Percentiles rank a stretch among this genome's conserved stretches.
Evolutionary conservation across 228 moss, liverwort and hornwort species (phyloP).

Genomic region (Sphagnum magellanicum): DNA sequence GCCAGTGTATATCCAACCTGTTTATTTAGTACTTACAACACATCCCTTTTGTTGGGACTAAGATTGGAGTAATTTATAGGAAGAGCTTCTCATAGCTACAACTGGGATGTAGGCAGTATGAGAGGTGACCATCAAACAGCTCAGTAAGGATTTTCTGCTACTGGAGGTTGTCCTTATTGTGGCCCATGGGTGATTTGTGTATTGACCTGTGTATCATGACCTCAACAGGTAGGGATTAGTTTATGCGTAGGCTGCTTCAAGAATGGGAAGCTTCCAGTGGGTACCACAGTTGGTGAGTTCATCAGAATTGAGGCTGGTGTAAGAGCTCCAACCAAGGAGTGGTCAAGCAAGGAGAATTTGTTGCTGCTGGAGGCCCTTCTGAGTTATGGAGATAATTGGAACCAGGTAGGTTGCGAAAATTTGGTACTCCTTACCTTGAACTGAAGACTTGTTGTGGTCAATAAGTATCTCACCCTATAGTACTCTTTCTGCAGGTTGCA

Average conservation of each 20-base stretch:
- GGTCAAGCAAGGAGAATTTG: conserved; percentile 84
- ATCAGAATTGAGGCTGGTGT: conserved; percentile 32
- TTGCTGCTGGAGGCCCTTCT: conserved; percentile 79
- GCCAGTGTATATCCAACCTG: neutral
- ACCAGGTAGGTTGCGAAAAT: conserved; percentile 21
- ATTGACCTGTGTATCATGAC: conserved; percentile 1
- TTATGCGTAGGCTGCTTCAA: conserved; percentile 74
- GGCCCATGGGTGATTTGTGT: too few relatives aligned
- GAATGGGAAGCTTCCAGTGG: conserved; percentile 61
- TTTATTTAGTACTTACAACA: neutral
- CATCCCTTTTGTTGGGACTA: too few relatives aligned
- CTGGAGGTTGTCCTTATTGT: too few relatives aligned
- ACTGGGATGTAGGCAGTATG: too few relatives aligned
- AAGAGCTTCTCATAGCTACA: too few relatives aligned
- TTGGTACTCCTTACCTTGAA: too few relatives aligned
- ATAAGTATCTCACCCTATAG: too few relatives aligned
- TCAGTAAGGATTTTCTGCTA: too few relatives aligned
- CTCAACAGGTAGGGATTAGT: conserved; percentile 55
- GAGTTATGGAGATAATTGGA: conserved; percentile 87
- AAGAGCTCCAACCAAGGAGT: conserved; percentile 34
- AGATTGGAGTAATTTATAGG: too few relatives aligned
- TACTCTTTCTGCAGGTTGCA: conserved; percentile 35
- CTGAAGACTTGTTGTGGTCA: too few relatives aligned
- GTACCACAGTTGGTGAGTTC: conserved; percentile 48
- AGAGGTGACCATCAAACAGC: too few relatives aligned